Evolutionary conservation across 805 yeast species (phyloP), one percentile per base, ranked within the genome.

Genomic region (Alloascoidea hylecoeti): DNA sequence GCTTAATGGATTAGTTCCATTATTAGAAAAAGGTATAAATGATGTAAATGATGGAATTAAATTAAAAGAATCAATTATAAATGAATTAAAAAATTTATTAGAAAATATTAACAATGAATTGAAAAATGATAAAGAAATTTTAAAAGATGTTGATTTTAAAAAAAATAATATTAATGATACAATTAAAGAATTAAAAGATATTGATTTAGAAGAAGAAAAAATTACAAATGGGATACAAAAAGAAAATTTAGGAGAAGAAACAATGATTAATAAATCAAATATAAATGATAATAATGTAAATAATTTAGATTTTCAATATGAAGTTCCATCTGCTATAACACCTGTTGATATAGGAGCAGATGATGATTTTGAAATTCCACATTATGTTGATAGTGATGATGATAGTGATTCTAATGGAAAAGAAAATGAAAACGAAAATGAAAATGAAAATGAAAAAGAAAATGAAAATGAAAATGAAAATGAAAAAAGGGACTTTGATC

Each of bases 1-100:
- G 30, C 44, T 51, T 3, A 51, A 48, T 28, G 41, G 38, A 13
- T 47, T 52, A 15, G 37, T 51, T 15, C 39, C 39, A 4, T 44
- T 49, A 35, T 42, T 50, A 17, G 44, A 49, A 15, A 45, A 46
- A 16, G 54, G 54, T 16, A 38, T 43, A 12, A 38, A 39, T 9
- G 50, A 58, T 3, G 42, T 53, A n/a, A 47, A 50, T 27, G 39
- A 44, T 13, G 44, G 58, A 18, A 49, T 58, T 37, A 34, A 43
- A 6, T 27, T 44, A 14, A 42, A 53, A 15, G 35, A 40, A 28
- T 41, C 39, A 15, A 44, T 56, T 3, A 41, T 53, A 4, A 44
- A 38, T 5, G 57, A 56, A 32, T 50, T 61, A 13, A 41, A 50
- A 5, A 36, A 44, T 27, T 46, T 64, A 38, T 41, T 57, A 34